A percentile compares a stretch with the other conserved stretches of the same genome.
Conservation (phyloP, 352 stramenopile species). For the Globisporangium splendens region DNA sequence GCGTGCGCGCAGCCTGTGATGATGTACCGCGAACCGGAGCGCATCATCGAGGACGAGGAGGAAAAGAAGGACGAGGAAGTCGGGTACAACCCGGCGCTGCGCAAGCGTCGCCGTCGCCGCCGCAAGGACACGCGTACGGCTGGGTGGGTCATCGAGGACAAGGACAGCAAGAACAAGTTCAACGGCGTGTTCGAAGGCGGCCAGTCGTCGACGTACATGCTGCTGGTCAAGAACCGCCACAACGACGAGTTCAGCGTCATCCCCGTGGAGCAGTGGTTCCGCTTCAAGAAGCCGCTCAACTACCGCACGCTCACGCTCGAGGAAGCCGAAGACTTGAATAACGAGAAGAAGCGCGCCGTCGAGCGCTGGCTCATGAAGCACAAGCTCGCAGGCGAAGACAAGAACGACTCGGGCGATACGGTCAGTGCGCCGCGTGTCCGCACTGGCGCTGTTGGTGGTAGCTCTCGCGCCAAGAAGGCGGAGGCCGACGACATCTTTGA, state of each 20-base stretch:
- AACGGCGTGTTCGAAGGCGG: constrained; percentile 78
- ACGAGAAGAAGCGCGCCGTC: constrained; percentile 86
- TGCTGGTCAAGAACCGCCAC: constrained; percentile 84
- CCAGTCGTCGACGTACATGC: constrained; percentile 82
- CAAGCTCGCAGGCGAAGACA: constrained; percentile 78
- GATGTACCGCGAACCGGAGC: constrained; percentile 85
- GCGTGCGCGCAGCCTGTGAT: constrained; percentile 73
- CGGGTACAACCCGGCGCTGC: constrained; percentile 70
- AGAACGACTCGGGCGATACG: constrained; percentile 44
- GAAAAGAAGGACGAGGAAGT: constrained; percentile 72
- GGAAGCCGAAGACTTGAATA: constrained; percentile 84
- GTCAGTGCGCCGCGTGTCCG: constrained; percentile 65
- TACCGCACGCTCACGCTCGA: constrained; percentile 84
- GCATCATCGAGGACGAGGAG: constrained; percentile 69
- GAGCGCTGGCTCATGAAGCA: constrained; percentile 89
- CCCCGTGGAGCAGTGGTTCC: constrained; percentile 86
- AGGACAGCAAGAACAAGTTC: constrained; percentile 80
- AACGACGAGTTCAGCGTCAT: constrained; percentile 88
- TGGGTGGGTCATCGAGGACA: constrained; percentile 85
- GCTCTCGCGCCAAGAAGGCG: constrained; percentile 27
- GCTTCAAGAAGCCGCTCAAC: constrained; percentile 85
- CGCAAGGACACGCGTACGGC: constrained; percentile 73
- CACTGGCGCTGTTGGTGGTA: constrained; percentile 51
- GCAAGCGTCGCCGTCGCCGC: constrained; percentile 70
- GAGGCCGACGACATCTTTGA: constrained; percentile 71